Percentiles rank a stretch among this genome's conserved stretches.
phyloP scores from a whole-genome alignment of 768 basidiomycete genomes.

The Agrocybe praecox region DNA sequence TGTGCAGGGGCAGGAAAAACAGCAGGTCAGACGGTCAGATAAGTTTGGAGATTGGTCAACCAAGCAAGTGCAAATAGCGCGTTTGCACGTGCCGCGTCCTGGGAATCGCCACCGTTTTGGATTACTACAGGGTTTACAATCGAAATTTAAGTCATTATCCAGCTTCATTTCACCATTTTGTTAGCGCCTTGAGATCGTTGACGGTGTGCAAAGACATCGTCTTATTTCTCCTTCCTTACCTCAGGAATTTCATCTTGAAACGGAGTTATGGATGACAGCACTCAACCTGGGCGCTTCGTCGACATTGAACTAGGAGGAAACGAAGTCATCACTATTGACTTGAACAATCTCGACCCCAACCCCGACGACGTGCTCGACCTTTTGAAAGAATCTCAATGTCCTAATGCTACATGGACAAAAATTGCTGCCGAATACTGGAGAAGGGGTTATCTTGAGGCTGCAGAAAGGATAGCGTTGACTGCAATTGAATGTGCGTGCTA shows the following conservation, averaged over 20 bases:
- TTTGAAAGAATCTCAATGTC: constrained; percentile 71
- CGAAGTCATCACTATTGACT: constrained; percentile 88
- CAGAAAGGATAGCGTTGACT: constrained; percentile 71
- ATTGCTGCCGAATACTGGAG: constrained; percentile 91
- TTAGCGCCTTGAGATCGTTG: too few relatives aligned
- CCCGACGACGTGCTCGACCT: constrained; percentile 77
- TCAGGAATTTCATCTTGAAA: neutral
- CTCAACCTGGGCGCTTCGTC: constrained; percentile 50
- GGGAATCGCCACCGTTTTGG: neutral
- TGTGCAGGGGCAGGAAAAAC: neutral
- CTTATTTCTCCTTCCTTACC: too few relatives aligned
- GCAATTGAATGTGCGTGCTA: constrained; percentile 67
- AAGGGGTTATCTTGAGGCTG: constrained; percentile 70
- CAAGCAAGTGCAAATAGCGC: constrained; percentile 12
- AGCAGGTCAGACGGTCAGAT: neutral
- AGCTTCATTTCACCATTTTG: too few relatives aligned
- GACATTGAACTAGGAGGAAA: constrained; percentile 82
- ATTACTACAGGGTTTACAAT: neutral
- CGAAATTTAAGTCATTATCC: too few relatives aligned
- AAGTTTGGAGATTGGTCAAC: neutral
- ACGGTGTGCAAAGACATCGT: too few relatives aligned
- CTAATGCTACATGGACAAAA: constrained; percentile 76
- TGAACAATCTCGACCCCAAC: constrained; percentile 82
- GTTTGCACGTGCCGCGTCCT: neutral
- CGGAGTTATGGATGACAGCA: constrained; percentile 34